Base-by-base conservation (phyloP, 345 rosid species). In the Moricandia moricandioides region DNA sequence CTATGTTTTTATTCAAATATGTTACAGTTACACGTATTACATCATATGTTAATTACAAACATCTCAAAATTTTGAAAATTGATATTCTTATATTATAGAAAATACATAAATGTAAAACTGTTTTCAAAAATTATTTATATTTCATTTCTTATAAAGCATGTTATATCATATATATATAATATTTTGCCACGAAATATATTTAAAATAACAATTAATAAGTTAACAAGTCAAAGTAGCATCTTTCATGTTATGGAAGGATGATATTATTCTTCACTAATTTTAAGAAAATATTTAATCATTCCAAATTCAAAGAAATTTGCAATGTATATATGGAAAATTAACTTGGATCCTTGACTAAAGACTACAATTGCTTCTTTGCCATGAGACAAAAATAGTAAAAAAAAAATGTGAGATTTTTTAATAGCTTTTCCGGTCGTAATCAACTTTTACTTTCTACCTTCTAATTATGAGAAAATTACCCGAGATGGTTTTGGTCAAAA, bases 311-410 rank as follows among this genome's bases (percentile, higher is more conserved):
- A 51, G 57, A 69, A 37, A 52, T 6, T 27, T 60, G 21, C 24
- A 34, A 26, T 56, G 7, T 27, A 35, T 51, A 58, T 57, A 65
- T 73, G 73, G 57, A 54, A 69, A 18, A 10, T 17, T 8, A 52
- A 62, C 27, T 68, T 60, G 62, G 69, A 74, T 37, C 49, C 12
- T 67, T 67, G 68, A 75, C 62, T 67, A 49, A 30, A 60, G 69
- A 75, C 69, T 69, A 52, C 35, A 60, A 35, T 55, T 69, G 37
- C 27, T 17, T 76, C 4, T 76, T 43, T 43, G 8, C 29, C 30
- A n/a, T 65, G 17, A 55, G 5, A 2, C 27, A 26, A 47, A 12
- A 8, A 3, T 16, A 17, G 4, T 18, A 35, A 34, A 21, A 10
- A 21, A 10, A 67, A 47, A 59, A 1, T 49, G 1, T 61, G 43